These are phyloP conservation scores for Phyllosticta ampelicida DNA, from an alignment of 2,329 filamentous ascomycete species.

Conservation along the genomic window DNA sequence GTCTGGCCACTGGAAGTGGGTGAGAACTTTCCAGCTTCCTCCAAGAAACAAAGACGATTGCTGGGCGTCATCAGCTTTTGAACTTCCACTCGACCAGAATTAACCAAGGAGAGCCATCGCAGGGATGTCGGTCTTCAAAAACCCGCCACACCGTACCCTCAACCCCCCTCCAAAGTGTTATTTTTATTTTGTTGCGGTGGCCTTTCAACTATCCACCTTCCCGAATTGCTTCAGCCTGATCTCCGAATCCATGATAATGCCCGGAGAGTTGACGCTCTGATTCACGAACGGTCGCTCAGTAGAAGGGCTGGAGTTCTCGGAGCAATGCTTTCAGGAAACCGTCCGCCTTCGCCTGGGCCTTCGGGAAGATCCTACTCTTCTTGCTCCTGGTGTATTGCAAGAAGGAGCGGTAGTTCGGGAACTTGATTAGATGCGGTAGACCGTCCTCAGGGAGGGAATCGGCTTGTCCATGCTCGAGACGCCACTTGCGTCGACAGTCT, in stretches of 20 bases:
- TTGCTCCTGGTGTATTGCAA: not conserved
- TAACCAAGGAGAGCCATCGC: no score
- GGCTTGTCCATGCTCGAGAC: conserved; percentile 5
- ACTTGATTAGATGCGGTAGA: not conserved
- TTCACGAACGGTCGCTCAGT: not conserved
- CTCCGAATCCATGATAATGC: not conserved
- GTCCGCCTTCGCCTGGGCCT: conserved; percentile 16
- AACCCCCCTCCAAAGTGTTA: no score
- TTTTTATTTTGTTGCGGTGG: no score
- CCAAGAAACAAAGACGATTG: no score
- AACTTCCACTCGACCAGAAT: no score
- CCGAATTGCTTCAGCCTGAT: not conserved
- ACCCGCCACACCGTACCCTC: no score
- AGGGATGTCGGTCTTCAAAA: no score
- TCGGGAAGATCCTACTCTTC: conserved; percentile 12
- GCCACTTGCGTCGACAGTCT: conserved; percentile 16
- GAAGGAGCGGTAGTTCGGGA: not conserved
- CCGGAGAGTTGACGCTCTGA: not conserved
- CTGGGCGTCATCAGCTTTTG: no score
- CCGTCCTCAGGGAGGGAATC: not conserved
- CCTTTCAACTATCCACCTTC: not conserved
- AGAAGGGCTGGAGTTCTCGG: not conserved
- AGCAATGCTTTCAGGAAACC: conserved; percentile 17
- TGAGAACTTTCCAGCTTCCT: no score
- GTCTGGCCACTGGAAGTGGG: no score